Evolutionary conservation across 169 alveolate species (phyloP), one percentile per base, ranked within the genome.

Genomic region (Blepharisma undulans): DNA sequence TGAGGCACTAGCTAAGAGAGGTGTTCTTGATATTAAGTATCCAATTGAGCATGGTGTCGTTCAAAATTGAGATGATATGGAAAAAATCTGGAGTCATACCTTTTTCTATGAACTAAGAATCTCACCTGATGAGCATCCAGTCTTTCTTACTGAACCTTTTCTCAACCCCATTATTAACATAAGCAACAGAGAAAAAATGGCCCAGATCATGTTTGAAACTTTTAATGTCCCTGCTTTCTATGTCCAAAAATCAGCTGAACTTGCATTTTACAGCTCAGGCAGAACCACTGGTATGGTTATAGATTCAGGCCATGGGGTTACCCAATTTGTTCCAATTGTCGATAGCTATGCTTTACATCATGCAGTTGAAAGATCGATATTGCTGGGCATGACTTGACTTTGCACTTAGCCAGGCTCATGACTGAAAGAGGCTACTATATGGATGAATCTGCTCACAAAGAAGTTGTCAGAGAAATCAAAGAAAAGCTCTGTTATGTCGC

Each of bases 281-380:
- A 96, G 98, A 93, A 98, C 99, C 72, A 97, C 98, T 33, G 99
- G 99, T 76, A 92, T 98, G 61, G 99, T 98, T 5, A 90, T 98
- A 30, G 99, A 98, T 80, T 94, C 98, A 76, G 99, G 99, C n/a
- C 98, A 98, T 94, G 99, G 99, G 77, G 98, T 97, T 10, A 94
- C 99, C 72, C 98, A 96, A 85, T 94, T 98, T 25, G 99, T 98
- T 19, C 99, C 99, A 29, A 93, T 98, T 27, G 95, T 93, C 66
- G 99, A 98, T 79, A 99, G 99, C 2, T 97, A 96, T 90, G 92
- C 97, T 10, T 82, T 97, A 81, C 97, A n/a, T 97, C 97, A 84
- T 98, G 99, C 2, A 97, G 97, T 22, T 87, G 92, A 74, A 91
- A 98, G 61, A 93, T 97, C 81, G 97, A 97, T 81, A 91, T 98